phyloP scores from a whole-genome alignment of 345 rosid species.

The Diplotaxis tenuifolia region DNA sequence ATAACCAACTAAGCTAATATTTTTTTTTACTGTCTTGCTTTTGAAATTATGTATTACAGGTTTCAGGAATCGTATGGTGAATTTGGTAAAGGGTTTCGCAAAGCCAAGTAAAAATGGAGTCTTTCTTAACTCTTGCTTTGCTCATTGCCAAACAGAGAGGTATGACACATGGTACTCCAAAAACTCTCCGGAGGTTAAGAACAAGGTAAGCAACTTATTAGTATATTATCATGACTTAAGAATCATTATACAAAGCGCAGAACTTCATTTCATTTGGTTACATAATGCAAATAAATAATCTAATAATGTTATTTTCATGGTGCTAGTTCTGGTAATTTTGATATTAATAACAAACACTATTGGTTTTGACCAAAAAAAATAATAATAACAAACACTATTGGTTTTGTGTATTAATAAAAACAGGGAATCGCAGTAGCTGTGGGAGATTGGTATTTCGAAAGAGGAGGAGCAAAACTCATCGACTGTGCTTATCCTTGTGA shows the following conservation, averaged over 20 bases:
- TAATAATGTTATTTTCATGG: neutral
- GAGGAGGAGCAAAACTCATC: slow-evolving; percentile 55
- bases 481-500: slow-evolving; percentile 96
- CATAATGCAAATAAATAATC: neutral
- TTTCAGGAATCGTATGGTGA: slow-evolving; percentile 36
- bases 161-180: slow-evolving; percentile 36
- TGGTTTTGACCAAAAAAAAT: too few relatives aligned
- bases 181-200: slow-evolving; percentile 29
- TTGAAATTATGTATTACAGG: neutral
- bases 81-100: slow-evolving; percentile 27
- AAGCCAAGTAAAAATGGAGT: slow-evolving; percentile 27
- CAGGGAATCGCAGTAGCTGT: slow-evolving; percentile 87
- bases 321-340: neutral
- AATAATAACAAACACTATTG: neutral
- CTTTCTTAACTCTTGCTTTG: slow-evolving; percentile 36
- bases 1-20: neutral
- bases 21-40: neutral
- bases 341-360: neutral
- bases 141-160: slow-evolving; percentile 42
- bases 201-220: slow-evolving; percentile 25
- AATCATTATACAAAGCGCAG: neutral
- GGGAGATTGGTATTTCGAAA: slow-evolving; percentile 91
- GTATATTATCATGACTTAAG: neutral
- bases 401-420: slow-evolving; percentile 24
- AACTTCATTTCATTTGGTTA: neutral